Conservation (phyloP, 805 yeast species). For the Saccharomycopsis vini region DNA sequence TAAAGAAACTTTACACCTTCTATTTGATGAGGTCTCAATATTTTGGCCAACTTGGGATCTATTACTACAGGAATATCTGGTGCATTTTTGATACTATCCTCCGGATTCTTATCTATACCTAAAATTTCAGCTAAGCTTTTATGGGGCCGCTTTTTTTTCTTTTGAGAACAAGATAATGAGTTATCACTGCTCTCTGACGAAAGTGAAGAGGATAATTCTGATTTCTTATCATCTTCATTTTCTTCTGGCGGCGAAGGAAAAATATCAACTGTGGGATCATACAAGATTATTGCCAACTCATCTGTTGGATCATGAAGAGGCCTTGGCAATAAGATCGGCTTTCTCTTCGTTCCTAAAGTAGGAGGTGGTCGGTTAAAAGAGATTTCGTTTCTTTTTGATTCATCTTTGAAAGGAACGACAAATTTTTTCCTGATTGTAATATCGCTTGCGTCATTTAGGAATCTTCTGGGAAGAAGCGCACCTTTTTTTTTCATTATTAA, state of each 20-base stretch:
- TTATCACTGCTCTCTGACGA: not conserved
- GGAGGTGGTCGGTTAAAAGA: conserved; percentile 47
- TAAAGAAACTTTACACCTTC: conserved; percentile 91
- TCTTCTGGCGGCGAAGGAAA: conserved; percentile 13
- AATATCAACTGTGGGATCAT: conserved; percentile 86
- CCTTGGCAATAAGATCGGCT: conserved; percentile 65
- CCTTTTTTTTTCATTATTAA: conserved; percentile 36
- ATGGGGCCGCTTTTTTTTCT: conserved; percentile 37
- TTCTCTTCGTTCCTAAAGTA: conserved; percentile 73
- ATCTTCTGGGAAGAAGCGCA: conserved; percentile 51
- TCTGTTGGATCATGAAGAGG: conserved; percentile 93
- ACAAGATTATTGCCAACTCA: conserved; percentile 88
- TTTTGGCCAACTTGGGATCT: conserved; percentile 78
- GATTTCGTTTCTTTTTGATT: conserved; percentile 20
- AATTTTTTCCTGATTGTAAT: conserved; percentile 40
- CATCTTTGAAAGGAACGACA: conserved; percentile 48
- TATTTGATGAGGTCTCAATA: conserved; percentile 90
- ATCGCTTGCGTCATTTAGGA: conserved; percentile 33
- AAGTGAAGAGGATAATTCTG: not conserved
- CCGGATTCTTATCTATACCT: conserved; percentile 52
- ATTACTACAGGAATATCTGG: conserved; percentile 94
- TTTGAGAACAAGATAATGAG: not conserved
- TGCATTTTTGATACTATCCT: conserved; percentile 40
- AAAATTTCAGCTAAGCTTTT: conserved; percentile 71
- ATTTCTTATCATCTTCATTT: not conserved